phyloP scores from a whole-genome alignment of 2,329 filamentous ascomycete species.

The Neofusicoccum sp. region DNA sequence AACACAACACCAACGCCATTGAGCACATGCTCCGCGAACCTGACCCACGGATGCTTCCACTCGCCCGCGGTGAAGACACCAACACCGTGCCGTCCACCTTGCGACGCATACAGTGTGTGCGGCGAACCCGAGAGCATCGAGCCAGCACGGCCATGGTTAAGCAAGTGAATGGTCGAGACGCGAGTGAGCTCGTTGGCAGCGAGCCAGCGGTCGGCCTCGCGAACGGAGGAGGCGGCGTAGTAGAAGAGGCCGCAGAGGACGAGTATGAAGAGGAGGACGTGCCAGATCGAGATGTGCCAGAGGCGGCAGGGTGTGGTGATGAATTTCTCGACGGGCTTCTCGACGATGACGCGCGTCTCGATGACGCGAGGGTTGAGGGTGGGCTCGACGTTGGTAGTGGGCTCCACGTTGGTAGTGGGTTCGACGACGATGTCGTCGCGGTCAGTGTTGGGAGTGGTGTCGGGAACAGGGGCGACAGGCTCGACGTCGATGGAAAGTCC shows the following conservation, averaged over 20 bases:
- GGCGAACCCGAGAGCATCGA: background rate
- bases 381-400: too few species aligned
- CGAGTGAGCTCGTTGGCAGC: background rate
- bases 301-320: background rate
- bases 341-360: too few species aligned
- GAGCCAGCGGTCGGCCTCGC: background rate
- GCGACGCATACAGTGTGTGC: background rate
- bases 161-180: background rate
- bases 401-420: too few species aligned
- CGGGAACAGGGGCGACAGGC: too few species aligned
- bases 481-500: too few species aligned
- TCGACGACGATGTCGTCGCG: too few species aligned
- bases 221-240: background rate
- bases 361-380: too few species aligned
- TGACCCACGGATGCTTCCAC: background rate
- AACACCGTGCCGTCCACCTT: background rate
- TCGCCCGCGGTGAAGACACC: background rate
- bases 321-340: too few species aligned
- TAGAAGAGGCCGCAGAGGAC: background rate
- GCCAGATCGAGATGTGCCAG: background rate
- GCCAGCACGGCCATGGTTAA: background rate
- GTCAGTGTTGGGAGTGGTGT: too few species aligned
- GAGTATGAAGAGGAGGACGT: background rate
- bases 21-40: background rate
- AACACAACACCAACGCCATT: background rate